A percentile compares a stretch with the other conserved stretches of the same genome.
phyloP scores from a whole-genome alignment of 148 eudicot species.

The Vaccinium macrocarpon region DNA sequence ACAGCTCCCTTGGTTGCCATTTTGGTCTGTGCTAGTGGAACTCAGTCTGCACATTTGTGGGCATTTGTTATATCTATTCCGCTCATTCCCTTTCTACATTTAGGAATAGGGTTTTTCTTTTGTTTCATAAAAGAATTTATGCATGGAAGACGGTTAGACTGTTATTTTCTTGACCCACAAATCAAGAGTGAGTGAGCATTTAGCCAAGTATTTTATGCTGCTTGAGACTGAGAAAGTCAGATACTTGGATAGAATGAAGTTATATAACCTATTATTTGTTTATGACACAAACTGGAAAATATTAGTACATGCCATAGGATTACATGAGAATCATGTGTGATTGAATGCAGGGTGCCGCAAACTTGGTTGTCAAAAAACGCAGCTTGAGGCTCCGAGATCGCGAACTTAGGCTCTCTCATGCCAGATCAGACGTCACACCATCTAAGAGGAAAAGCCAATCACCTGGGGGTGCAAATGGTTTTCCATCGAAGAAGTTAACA shows the following conservation, averaged over 20 bases:
- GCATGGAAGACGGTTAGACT: background rate
- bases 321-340: background rate
- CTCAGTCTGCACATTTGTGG: background rate
- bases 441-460: constrained; percentile 50
- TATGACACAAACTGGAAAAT: background rate
- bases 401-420: constrained; percentile 64
- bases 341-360: constrained; percentile 71
- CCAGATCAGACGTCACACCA: constrained; percentile 58
- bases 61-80: background rate
- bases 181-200: background rate
- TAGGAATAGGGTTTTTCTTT: background rate
- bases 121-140: background rate
- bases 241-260: background rate
- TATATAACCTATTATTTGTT: background rate
- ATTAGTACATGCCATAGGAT: background rate
- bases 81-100: background rate
- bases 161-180: background rate
- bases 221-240: background rate
- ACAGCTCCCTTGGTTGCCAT: background rate
- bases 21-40: background rate
- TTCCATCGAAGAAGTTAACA: constrained; percentile 43
- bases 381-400: constrained; percentile 79
- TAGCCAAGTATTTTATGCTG: background rate
- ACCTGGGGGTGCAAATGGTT: constrained; percentile 26
- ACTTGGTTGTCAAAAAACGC: constrained; percentile 51